These are phyloP conservation scores for Cutaneotrichosporon dermatis DNA, from an alignment of 1,284 basidiomycete genomes.

Conservation along the genomic window DNA sequence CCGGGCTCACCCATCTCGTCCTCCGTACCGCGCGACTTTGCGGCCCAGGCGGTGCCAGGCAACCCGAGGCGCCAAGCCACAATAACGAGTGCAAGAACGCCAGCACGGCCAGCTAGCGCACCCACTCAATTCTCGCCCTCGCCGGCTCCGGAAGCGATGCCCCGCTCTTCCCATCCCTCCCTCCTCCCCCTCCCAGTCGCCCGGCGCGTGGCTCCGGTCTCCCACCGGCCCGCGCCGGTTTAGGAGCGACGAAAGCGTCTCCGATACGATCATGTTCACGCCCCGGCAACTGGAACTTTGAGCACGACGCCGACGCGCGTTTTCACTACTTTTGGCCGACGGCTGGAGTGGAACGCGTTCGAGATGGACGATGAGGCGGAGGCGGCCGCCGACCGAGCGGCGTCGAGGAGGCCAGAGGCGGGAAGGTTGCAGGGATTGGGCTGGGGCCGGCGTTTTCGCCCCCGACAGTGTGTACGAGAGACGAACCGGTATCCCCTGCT, in stretches of 20 bases:
- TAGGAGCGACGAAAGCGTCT: neutral
- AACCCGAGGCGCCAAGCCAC: no score
- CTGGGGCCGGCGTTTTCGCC: neutral
- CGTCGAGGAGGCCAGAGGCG: no score
- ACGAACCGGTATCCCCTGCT: neutral
- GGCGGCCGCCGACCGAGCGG: neutral
- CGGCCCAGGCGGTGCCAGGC: no score
- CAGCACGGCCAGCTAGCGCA: no score
- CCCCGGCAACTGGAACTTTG: neutral
- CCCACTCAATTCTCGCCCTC: no score
- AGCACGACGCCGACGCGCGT: neutral
- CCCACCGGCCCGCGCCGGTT: neutral
- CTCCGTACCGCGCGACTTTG: no score
- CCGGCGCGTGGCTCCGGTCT: neutral
- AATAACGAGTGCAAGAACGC: no score
- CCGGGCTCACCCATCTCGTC: no score
- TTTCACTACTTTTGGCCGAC: neutral
- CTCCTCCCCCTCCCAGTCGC: neutral
- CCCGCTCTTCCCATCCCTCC: no score
- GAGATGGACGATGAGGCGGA: neutral
- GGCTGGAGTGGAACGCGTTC: neutral
- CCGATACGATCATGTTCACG: constrained; percentile 2
- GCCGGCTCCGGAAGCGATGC: no score
- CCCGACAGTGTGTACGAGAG: neutral
- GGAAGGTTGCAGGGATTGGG: no score